Evolutionary conservation across 345 rosid genomes (phyloP).

Genomic region (Brassica nigra): DNA sequence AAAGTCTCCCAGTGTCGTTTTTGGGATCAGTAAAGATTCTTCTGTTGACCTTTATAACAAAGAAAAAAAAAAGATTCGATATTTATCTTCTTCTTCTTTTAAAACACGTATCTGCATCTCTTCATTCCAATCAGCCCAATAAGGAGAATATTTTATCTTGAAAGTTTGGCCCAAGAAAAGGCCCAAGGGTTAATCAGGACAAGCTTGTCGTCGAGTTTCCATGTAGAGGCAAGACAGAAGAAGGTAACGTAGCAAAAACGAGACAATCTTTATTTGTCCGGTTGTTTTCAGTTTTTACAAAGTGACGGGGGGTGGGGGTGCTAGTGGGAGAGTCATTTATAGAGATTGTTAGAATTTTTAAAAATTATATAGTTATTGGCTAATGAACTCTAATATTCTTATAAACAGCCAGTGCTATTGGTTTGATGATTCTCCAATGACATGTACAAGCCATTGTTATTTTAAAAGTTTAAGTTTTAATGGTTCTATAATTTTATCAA

Average conservation of each 20-base stretch:
- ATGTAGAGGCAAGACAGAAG: background rate
- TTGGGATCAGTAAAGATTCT: constrained; percentile 12
- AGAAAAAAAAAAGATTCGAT: constrained; percentile 3
- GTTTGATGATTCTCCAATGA: too few relatives aligned
- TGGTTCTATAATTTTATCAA: too few relatives aligned
- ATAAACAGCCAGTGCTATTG: too few relatives aligned
- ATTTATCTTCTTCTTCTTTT: background rate
- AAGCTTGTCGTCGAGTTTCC: background rate
- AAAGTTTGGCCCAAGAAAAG: background rate
- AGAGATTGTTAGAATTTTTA: too few relatives aligned
- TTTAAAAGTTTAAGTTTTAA: too few relatives aligned
- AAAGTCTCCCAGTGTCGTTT: constrained; percentile 12
- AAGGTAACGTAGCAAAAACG: background rate
- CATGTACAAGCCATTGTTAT: too few relatives aligned
- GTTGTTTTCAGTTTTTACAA: background rate
- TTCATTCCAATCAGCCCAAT: background rate
- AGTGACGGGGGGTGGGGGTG: background rate
- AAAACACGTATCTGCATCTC: background rate
- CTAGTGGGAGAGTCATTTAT: too few relatives aligned
- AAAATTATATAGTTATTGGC: too few relatives aligned
- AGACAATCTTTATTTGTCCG: background rate
- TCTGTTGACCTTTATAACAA: constrained; percentile 15
- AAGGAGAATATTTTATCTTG: background rate
- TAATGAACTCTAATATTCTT: too few relatives aligned
- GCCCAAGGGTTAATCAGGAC: background rate